Evolutionary conservation across 768 basidiomycete species (phyloP).

Genomic region (Boletus rubescentipes): DNA sequence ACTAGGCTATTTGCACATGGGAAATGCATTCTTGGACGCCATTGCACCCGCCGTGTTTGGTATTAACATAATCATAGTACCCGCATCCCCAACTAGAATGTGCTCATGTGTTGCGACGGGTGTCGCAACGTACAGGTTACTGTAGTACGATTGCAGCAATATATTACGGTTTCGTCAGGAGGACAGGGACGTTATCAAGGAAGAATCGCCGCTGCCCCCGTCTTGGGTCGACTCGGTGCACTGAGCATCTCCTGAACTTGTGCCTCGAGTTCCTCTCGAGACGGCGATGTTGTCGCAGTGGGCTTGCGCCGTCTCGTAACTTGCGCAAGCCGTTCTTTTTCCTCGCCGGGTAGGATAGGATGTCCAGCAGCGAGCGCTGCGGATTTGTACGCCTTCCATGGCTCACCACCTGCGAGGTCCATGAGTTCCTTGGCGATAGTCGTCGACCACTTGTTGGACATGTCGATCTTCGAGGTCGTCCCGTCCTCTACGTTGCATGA

Average conservation of each 20-base stretch:
- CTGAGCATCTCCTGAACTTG: conserved; percentile 33
- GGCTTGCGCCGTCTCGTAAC: conserved; percentile 12
- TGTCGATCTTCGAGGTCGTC: conserved; percentile 42
- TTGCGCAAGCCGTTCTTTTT: conserved; percentile 24
- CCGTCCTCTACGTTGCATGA: conserved; percentile 46
- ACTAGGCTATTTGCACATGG: too few relatives aligned
- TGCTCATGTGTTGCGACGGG: too few relatives aligned
- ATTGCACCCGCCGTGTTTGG: too few relatives aligned
- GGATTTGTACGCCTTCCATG: conserved; percentile 62
- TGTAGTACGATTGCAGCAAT: too few relatives aligned
- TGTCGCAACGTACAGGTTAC: too few relatives aligned
- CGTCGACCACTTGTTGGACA: conserved; percentile 70
- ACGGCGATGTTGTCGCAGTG: conserved; percentile 8
- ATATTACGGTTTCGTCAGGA: too few relatives aligned
- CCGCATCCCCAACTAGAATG: too few relatives aligned
- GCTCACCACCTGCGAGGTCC: conserved; percentile 59
- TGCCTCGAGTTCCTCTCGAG: conserved; percentile 21
- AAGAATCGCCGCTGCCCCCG: conserved; percentile 40
- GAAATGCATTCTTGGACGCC: too few relatives aligned
- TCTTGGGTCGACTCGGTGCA: conserved; percentile 31
- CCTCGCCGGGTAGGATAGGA: too few relatives aligned
- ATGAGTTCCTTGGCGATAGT: conserved; percentile 69
- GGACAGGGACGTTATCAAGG: conserved; percentile 27
- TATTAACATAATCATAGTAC: too few relatives aligned
- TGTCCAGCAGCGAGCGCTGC: too few relatives aligned